These are phyloP conservation scores for Pleomassaria siparia DNA, from an alignment of 2,329 filamentous ascomycete species.

Conservation along the genomic window DNA sequence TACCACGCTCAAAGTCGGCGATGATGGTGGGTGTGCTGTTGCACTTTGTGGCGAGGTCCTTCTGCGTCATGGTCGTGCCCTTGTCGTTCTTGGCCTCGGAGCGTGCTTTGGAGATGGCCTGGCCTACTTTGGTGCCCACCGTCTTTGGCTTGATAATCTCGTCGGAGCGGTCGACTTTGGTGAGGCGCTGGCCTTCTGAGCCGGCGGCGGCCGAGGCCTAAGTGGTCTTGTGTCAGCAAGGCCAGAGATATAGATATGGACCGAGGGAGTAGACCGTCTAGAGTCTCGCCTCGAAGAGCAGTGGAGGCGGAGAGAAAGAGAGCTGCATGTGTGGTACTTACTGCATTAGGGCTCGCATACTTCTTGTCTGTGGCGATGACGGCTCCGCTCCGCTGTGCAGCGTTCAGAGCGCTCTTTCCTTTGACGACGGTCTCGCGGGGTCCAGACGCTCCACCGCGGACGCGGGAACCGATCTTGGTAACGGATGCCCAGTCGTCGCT, in stretches of 20 bases:
- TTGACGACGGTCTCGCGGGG: conserved; percentile 86
- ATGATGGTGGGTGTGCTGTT: conserved; percentile 81
- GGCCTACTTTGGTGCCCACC: conserved; percentile 72
- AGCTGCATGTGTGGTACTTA: conserved; percentile 53
- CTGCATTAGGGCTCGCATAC: conserved; percentile 72
- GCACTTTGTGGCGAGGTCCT: conserved; percentile 80
- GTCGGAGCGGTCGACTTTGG: conserved; percentile 95
- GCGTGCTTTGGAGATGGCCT: conserved; percentile 78
- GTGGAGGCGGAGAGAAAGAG: background rate
- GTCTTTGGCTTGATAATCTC: conserved; percentile 98
- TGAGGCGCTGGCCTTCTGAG: conserved; percentile 95
- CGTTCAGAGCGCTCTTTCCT: conserved; percentile 82
- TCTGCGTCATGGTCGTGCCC: conserved; percentile 78
- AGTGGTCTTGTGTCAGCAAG: conserved; percentile 1
- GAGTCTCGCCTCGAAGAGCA: background rate
- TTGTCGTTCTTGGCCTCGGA: conserved; percentile 79
- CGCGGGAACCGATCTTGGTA: conserved; percentile 93
- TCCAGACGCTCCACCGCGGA: conserved; percentile 64
- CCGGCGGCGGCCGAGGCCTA: conserved; percentile 65
- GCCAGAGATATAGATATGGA: background rate
- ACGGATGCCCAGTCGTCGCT: conserved; percentile 83
- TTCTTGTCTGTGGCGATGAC: conserved; percentile 93
- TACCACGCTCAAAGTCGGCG: conserved; percentile 82
- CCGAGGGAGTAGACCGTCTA: background rate
- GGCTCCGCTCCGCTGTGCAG: conserved; percentile 77